phyloP scores from a whole-genome alignment of 805 yeast genomes.

The Torulaspora maleeae region DNA sequence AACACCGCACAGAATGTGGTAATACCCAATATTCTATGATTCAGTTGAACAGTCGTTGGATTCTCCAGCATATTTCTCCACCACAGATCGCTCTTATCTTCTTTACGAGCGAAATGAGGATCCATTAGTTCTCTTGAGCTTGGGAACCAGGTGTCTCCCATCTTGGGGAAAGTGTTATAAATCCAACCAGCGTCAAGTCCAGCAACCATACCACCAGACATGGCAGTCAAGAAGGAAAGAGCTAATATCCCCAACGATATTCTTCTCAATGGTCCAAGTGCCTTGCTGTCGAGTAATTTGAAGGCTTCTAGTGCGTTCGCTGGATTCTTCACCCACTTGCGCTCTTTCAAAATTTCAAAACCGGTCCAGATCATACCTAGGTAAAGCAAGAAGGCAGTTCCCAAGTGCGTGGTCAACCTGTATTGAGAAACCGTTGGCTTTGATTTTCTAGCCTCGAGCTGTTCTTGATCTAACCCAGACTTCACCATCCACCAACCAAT shows the following conservation, averaged over 20 bases:
- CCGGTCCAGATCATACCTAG: slow-evolving; percentile 90
- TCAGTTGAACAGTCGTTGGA: slow-evolving; percentile 91
- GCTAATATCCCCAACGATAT: slow-evolving; percentile 54
- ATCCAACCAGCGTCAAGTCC: slow-evolving; percentile 97
- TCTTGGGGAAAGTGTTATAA: slow-evolving; percentile 92
- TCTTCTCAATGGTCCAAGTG: slow-evolving; percentile 53
- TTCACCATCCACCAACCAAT: slow-evolving; percentile 99
- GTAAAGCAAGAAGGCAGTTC: slow-evolving; percentile 85
- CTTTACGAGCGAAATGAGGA: slow-evolving; percentile 60
- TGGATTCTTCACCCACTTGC: slow-evolving; percentile 64
- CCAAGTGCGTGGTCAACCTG: slow-evolving; percentile 87
- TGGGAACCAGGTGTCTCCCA: slow-evolving; percentile 86
- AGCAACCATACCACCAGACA: slow-evolving; percentile 98
- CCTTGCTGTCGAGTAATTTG: slow-evolving; percentile 56
- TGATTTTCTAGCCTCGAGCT: slow-evolving; percentile 70
- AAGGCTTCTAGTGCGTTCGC: slow-evolving; percentile 49
- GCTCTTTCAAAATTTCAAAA: slow-evolving; percentile 72
- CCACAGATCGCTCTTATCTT: slow-evolving; percentile 66
- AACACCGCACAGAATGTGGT: slow-evolving; percentile 70
- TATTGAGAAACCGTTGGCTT: slow-evolving; percentile 98
- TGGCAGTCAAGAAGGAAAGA: slow-evolving; percentile 80
- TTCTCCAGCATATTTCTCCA: slow-evolving; percentile 95
- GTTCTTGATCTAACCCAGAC: slow-evolving; percentile 82
- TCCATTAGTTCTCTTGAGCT: slow-evolving; percentile 72
- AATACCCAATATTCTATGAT: slow-evolving; percentile 80